phyloP scores from a whole-genome alignment of 2,329 filamentous ascomycete genomes.

The Periconia sp. region DNA sequence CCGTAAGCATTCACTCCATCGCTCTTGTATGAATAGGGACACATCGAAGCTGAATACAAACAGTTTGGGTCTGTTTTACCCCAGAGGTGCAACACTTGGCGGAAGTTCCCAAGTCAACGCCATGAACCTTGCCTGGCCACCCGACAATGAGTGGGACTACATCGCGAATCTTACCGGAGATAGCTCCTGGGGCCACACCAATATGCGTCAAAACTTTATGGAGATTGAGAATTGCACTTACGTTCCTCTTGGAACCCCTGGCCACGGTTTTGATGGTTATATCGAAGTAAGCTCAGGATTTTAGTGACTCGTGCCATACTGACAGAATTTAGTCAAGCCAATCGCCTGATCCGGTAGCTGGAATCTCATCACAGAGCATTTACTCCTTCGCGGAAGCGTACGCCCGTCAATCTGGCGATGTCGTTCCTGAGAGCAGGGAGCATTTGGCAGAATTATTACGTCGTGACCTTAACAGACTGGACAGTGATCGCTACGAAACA shows the following conservation, averaged over 20 bases:
- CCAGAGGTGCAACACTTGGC: conserved; percentile 15
- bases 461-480: conserved; percentile 13
- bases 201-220: conserved; percentile 9
- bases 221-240: conserved; percentile 15
- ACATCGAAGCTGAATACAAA: conserved; percentile 21
- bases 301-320: neutral
- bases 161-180: conserved; percentile 54
- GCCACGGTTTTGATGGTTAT: conserved; percentile 16
- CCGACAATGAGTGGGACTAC: conserved; percentile 59
- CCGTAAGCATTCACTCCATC: conserved; percentile 2
- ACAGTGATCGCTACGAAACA: conserved; percentile 6
- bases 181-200: conserved; percentile 45
- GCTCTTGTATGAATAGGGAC: conserved; percentile 50
- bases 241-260: conserved; percentile 13
- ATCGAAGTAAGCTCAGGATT: conserved; percentile 4
- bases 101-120: conserved; percentile 57
- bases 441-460: conserved; percentile 5
- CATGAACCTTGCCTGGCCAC: conserved; percentile 56
- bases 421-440: neutral
- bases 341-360: neutral
- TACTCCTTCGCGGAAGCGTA: neutral
- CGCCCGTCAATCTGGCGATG: conserved; percentile 2
- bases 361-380: neutral
- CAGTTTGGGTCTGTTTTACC: conserved; percentile 48
- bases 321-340: neutral